phyloP scores from a whole-genome alignment of 2,329 filamentous ascomycete genomes.

The Calonectria ilicicola region DNA sequence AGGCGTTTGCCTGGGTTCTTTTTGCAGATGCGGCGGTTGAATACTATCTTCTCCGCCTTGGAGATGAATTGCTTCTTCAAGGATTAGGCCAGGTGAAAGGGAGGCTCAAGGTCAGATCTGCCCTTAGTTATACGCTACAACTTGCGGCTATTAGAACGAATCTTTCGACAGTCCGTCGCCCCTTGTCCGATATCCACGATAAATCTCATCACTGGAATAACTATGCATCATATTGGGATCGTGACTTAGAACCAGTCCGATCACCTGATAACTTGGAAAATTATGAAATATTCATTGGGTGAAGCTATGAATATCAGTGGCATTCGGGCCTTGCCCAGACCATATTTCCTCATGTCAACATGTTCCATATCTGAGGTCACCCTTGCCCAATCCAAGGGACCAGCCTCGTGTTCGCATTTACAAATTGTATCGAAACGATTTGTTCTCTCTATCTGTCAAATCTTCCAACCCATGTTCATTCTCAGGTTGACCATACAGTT shows the following conservation, averaged over 20 bases:
- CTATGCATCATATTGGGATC: background rate
- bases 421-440: conserved; percentile 34
- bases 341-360: too few species aligned
- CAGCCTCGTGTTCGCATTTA: background rate
- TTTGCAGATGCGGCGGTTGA: background rate
- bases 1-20: conserved; percentile 4
- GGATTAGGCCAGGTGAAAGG: background rate
- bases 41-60: conserved; percentile 4
- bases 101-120: background rate
- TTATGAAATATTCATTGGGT: background rate
- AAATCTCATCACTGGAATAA: background rate
- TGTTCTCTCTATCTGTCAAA: conserved; percentile 48
- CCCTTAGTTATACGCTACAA: background rate
- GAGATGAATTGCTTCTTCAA: background rate
- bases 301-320: background rate
- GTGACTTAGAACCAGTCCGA: background rate
- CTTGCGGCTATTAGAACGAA: background rate
- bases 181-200: background rate
- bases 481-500: conserved; percentile 44
- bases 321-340: too few species aligned
- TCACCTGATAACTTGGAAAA: background rate
- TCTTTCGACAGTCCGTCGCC: background rate
- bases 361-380: background rate
- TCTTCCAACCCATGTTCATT: conserved; percentile 53
- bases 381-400: too few species aligned